Base-by-base conservation (phyloP, 306 rosid genomes). In the Trifolium dubium region DNA sequence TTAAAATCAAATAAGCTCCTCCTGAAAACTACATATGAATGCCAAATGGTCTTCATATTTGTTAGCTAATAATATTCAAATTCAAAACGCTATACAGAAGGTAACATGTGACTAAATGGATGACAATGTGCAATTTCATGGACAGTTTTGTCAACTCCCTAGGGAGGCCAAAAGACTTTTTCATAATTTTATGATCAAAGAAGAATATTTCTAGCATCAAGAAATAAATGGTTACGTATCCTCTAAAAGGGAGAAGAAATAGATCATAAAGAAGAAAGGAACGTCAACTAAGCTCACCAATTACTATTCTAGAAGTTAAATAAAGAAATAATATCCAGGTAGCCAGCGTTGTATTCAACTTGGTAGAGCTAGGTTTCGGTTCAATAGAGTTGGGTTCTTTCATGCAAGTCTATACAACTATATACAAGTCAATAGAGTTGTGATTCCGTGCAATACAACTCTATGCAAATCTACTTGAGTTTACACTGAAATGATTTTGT, bases 11-110 rank as follows among this genome's bases (percentile, higher is more conserved):
- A 54, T 19, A 8, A 19, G n/a, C 61, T 23, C 62, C 61, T 23
- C 62, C 32, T 55, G 62, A 55, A 55, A 55, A 23, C 10, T 55
- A 55, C 62, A 55, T 19, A 55, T 19, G 31, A 55, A 55, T 55
- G 62, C 23, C 32, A 54, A 9, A 53, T 53, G 12, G 30, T 18
- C 11, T 17, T 18, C 28, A 19, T 53, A 53, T 53, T 17, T 17
- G 13, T 53, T 53, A 18, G 30, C 30, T 18, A 8, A 18, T 17
- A n/a, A n/a, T n/a, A n/a, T n/a, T n/a, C n/a, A n/a, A n/a, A 19
- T 17, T 53, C 5, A 53, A 53, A 53, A 17, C 17, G 5, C 29
- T 53, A 18, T 53, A 29, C 6, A 53, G 29, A 53, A 5, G 59
- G 59, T 53, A 23, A 55, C 14, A 11, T 55, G 34, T 55, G 34